phyloP scores from a whole-genome alignment of 768 basidiomycete species.

The Podaxis sp. region DNA sequence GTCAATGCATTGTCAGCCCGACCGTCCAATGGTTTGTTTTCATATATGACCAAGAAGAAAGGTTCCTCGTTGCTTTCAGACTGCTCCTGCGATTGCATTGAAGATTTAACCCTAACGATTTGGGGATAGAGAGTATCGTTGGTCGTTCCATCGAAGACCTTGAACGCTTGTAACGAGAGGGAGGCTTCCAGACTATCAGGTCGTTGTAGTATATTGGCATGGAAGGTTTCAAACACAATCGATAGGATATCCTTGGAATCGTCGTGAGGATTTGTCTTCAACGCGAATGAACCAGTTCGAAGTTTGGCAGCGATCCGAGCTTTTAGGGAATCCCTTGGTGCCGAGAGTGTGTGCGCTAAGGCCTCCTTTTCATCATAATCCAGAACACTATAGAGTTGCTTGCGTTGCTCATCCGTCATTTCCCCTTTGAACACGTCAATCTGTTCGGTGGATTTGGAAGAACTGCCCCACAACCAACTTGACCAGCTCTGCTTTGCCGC shows the following conservation, averaged over 20 bases:
- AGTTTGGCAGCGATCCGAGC: constrained; percentile 74
- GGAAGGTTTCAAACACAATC: constrained; percentile 83
- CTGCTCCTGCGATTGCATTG: constrained; percentile 22
- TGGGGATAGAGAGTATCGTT: constrained; percentile 77
- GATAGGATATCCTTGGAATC: constrained; percentile 73
- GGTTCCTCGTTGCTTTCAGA: constrained; percentile 22
- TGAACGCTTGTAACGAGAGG: constrained; percentile 81
- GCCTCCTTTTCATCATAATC: constrained; percentile 90
- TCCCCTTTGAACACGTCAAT: constrained; percentile 63
- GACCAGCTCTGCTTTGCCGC: constrained; percentile 56
- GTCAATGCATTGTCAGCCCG: constrained; percentile 90
- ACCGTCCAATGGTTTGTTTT: constrained; percentile 88
- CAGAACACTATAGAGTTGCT: constrained; percentile 85
- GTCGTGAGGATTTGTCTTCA: constrained; percentile 74
- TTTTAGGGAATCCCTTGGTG: constrained; percentile 79
- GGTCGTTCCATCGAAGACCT: constrained; percentile 92
- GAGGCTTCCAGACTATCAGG: constrained; percentile 85
- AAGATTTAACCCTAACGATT: constrained; percentile 73
- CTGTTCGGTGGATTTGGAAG: constrained; percentile 30
- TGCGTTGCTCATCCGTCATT: constrained; percentile 89
- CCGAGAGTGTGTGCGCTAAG: constrained; percentile 65
- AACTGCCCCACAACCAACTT: constrained; percentile 85
- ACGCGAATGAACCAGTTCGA: constrained; percentile 83
- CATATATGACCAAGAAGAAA: constrained; percentile 91
- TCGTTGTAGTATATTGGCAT: constrained; percentile 81